Evolutionary conservation across 306 rosid genomes (phyloP).

Genomic region (Cucurbita moschata): DNA sequence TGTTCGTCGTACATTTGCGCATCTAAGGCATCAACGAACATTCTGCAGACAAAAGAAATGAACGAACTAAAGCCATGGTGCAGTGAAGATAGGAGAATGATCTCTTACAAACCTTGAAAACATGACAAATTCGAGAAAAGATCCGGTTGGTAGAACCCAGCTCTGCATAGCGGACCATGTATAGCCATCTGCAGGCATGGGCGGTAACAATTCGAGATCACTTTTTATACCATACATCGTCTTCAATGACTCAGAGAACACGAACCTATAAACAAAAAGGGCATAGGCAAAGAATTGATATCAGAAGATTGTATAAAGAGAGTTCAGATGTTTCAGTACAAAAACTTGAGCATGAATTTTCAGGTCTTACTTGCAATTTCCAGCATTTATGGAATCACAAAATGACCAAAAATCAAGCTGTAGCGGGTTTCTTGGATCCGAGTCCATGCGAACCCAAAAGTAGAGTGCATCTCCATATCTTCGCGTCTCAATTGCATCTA

Average conservation of each 20-base stretch:
- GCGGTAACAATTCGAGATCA: slow-evolving; percentile 43
- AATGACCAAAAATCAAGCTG: slow-evolving; percentile 84
- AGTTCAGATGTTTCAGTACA: neutral
- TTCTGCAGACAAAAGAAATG: slow-evolving; percentile 33
- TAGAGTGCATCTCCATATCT: slow-evolving; percentile 76
- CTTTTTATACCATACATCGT: slow-evolving; percentile 63
- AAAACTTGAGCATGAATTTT: neutral
- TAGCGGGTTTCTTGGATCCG: slow-evolving; percentile 47
- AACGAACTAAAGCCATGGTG: neutral
- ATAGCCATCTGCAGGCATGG: slow-evolving; percentile 72
- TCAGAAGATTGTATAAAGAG: neutral
- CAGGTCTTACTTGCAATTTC: slow-evolving; percentile 78
- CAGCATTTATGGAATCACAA: slow-evolving; percentile 80
- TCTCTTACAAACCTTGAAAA: slow-evolving; percentile 58
- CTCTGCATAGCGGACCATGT: slow-evolving; percentile 83
- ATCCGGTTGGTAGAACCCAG: slow-evolving; percentile 87
- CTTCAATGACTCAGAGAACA: slow-evolving; percentile 66
- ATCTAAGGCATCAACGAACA: slow-evolving; percentile 86
- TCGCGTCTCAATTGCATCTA: slow-evolving; percentile 49
- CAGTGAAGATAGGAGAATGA: neutral
- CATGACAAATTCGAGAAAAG: slow-evolving; percentile 90
- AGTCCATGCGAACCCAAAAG: slow-evolving; percentile 91
- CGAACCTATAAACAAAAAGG: slow-evolving; percentile 32
- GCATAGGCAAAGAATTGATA: neutral
- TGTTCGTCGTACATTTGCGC: slow-evolving; percentile 61